These are phyloP conservation scores for Aspergillus cavernicola DNA, from an alignment of 495 filamentous ascomycete species.

Conservation along the genomic window DNA sequence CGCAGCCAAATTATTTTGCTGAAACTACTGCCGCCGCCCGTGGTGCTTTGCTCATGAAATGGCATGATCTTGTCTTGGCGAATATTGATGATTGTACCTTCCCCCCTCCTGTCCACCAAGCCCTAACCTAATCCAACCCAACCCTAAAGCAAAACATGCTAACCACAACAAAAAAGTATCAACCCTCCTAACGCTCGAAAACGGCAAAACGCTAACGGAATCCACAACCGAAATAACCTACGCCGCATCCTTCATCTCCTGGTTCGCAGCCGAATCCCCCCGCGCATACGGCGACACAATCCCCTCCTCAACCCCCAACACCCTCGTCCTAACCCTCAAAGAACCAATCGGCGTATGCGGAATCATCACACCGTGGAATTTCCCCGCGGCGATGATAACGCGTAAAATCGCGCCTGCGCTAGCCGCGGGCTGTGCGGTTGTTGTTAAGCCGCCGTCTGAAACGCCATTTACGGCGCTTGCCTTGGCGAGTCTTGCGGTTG, in stretches of 20 bases:
- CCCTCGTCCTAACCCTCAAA: slow-evolving; percentile 55
- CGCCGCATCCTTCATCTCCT: slow-evolving; percentile 45
- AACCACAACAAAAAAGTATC: no score
- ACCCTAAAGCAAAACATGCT: no score
- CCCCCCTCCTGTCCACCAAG: no score
- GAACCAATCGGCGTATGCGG: slow-evolving; percentile 62
- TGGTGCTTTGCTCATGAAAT: slow-evolving; percentile 22
- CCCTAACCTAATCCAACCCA: no score
- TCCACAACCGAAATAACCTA: slow-evolving; percentile 46
- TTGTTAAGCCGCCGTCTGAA: slow-evolving; percentile 58
- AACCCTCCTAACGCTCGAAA: no score
- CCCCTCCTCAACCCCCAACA: slow-evolving; percentile 28
- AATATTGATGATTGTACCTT: slow-evolving; percentile 41
- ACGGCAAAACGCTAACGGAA: slow-evolving; percentile 45
- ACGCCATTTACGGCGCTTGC: slow-evolving; percentile 53
- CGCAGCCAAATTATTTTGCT: no score
- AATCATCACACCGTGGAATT: slow-evolving; percentile 63
- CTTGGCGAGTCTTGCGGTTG: slow-evolving; percentile 48
- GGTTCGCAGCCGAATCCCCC: slow-evolving; percentile 51
- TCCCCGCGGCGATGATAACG: slow-evolving; percentile 60
- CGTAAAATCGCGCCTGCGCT: slow-evolving; percentile 66
- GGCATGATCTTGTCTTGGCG: slow-evolving; percentile 30
- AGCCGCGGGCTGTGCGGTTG: slow-evolving; percentile 68
- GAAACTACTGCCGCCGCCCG: no score
- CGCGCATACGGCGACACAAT: slow-evolving; percentile 39